A percentile compares a stretch with the other conserved stretches of the same genome.
Conservation (phyloP, 2,329 filamentous ascomycete species). For the Colletotrichum neosansevieriae region DNA sequence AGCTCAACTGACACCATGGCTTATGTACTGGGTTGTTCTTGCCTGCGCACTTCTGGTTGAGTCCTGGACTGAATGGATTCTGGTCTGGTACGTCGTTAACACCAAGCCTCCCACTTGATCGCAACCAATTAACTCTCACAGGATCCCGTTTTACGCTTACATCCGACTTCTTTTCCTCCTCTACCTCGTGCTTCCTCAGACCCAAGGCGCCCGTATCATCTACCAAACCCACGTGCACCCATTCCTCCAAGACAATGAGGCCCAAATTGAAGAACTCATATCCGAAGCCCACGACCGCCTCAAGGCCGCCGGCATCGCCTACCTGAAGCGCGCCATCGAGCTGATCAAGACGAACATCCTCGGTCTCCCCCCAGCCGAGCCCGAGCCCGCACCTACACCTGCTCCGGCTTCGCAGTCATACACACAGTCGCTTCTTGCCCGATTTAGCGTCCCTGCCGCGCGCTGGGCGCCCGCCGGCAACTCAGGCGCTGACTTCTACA, state of each 20-base stretch:
- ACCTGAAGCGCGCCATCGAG: slow-evolving; percentile 78
- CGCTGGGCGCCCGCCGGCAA: slow-evolving; percentile 64
- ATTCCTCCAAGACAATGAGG: slow-evolving; percentile 88
- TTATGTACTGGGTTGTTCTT: slow-evolving; percentile 99
- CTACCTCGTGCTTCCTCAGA: slow-evolving; percentile 96
- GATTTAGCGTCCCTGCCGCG: slow-evolving; percentile 85
- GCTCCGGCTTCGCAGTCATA: slow-evolving; percentile 68
- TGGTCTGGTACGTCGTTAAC: slow-evolving; percentile 73
- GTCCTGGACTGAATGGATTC: slow-evolving; percentile 88
- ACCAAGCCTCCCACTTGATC: not conserved
- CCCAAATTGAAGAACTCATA: slow-evolving; percentile 91
- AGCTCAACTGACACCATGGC: slow-evolving; percentile 92
- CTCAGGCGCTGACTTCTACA: slow-evolving; percentile 77
- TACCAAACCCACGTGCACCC: slow-evolving; percentile 90
- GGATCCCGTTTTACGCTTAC: slow-evolving; percentile 95
- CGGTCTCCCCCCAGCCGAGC: slow-evolving; percentile 74
- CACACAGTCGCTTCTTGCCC: slow-evolving; percentile 83
- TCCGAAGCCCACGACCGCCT: slow-evolving; percentile 82
- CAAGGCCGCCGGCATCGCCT: slow-evolving; percentile 80
- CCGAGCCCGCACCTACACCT: slow-evolving; percentile 54
- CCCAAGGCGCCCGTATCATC: slow-evolving; percentile 88
- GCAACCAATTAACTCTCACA: slow-evolving; percentile 45
- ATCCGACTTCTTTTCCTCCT: slow-evolving; percentile 87
- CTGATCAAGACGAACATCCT: slow-evolving; percentile 80
- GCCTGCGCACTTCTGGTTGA: slow-evolving; percentile 85